phyloP scores from a whole-genome alignment of 2,329 filamentous ascomycete genomes.

The Pseudopyrenochaeta lycopersici region DNA sequence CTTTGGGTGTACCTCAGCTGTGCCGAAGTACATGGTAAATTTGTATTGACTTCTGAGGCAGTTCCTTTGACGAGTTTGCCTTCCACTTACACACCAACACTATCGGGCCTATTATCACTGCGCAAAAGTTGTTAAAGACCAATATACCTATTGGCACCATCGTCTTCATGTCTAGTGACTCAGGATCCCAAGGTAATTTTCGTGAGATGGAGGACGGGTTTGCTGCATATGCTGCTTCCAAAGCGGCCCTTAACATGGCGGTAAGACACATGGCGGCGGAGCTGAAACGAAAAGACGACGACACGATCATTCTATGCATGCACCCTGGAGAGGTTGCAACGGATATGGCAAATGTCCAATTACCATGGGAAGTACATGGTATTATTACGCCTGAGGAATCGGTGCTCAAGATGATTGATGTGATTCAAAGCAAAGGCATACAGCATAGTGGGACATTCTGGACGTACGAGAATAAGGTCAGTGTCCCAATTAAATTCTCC shows the following conservation, averaged over 20 bases:
- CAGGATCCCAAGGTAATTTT: slow-evolving; percentile 61
- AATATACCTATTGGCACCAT: slow-evolving; percentile 60
- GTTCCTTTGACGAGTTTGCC: slow-evolving; percentile 63
- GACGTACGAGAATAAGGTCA: slow-evolving; percentile 63
- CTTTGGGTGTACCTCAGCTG: slow-evolving; percentile 16
- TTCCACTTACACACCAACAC: slow-evolving; percentile 67
- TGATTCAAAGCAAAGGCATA: slow-evolving; percentile 60
- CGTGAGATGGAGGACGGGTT: slow-evolving; percentile 67
- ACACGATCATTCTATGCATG: slow-evolving; percentile 62
- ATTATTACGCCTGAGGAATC: slow-evolving; percentile 61
- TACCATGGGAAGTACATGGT: slow-evolving; percentile 63
- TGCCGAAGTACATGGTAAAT: background rate
- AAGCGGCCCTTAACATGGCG: slow-evolving; percentile 66
- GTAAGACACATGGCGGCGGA: slow-evolving; percentile 66
- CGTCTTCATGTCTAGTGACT: slow-evolving; percentile 66
- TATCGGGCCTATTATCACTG: slow-evolving; percentile 66
- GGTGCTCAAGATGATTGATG: slow-evolving; percentile 60
- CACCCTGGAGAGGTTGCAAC: slow-evolving; percentile 67
- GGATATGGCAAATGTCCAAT: slow-evolving; percentile 63
- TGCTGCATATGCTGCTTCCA: slow-evolving; percentile 65
- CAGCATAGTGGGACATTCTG: slow-evolving; percentile 64
- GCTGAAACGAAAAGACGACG: slow-evolving; percentile 59
- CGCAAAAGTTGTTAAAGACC: slow-evolving; percentile 61
- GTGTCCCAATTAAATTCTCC: slow-evolving; percentile 12
- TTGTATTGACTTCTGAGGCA: slow-evolving; percentile 32